Base-by-base conservation (phyloP, 352 stramenopile species). In the Phytopythium kandeliae region DNA sequence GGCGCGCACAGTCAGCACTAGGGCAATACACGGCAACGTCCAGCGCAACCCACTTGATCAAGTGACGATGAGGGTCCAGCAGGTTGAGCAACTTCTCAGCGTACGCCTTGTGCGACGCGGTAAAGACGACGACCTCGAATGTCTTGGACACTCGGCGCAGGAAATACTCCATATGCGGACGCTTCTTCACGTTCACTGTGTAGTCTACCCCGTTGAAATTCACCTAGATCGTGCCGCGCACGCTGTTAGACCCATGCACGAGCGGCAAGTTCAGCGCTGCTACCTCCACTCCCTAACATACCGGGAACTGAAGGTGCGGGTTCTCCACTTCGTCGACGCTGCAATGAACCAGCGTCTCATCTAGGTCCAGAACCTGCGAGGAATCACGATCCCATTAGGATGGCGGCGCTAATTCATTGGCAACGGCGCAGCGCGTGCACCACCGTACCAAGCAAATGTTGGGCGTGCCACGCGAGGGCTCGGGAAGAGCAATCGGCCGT, bases 81-180 rank as follows among this genome's bases (percentile, higher is more conserved):
- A 98, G 74, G 69, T 99, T 93, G 44, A 99, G 83, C 47, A 99
- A 74, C 48, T 96, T 95, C 60, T 99, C 92, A 0, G 97, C 97
- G 64, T 99, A 98, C 16, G 77, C 82, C 40, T 80, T 80, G 60
- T 94, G 97, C 25, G 88, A 98, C 0, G 97, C 97, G 2, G 97
- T 99, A 69, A 99, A 99, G 7, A 99, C 85, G n/a, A 99, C 88
- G n/a, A 99, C 94, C 65, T 99, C 97, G 58, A 98, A 99, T 24
- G 95, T 75, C 44, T 85, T 82, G 7, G 81, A 77, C 12, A 98
- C 93, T 31, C 76, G 75, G 36, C 89, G 78, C 28, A 99, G 71
- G 67, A 99, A 99, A 33, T 96, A 85, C 26, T 96, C 81, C 65
- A 99, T 86, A 56, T 96, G 87, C 16, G 97, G 97, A 35, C 97